Conservation (phyloP, 495 filamentous ascomycete species). For the Xanthoparmelia taractica region DNA sequence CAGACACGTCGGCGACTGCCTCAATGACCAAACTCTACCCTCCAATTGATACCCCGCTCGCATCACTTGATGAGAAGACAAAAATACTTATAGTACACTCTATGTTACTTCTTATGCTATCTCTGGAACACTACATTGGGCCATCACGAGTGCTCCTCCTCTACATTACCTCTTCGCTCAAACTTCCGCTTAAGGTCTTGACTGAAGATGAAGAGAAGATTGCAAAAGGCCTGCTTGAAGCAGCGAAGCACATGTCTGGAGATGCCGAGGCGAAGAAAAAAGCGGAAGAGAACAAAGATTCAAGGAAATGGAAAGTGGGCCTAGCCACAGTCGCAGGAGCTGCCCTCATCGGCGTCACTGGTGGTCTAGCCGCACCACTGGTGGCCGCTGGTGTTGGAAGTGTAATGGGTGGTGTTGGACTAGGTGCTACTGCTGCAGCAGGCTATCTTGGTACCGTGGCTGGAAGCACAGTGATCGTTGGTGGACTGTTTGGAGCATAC, state of each 20-base stretch:
- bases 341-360: slow-evolving; percentile 72
- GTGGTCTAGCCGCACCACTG: slow-evolving; percentile 73
- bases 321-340: slow-evolving; percentile 69
- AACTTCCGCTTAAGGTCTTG: slow-evolving; percentile 54
- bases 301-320: slow-evolving; percentile 72
- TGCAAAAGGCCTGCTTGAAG: slow-evolving; percentile 63
- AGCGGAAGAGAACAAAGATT: slow-evolving; percentile 53
- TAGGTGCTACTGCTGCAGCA: slow-evolving; percentile 71
- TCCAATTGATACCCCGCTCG: slow-evolving; percentile 40
- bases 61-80: slow-evolving; percentile 35
- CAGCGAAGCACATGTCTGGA: slow-evolving; percentile 60
- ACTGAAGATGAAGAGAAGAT: slow-evolving; percentile 66
- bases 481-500: slow-evolving; percentile 81
- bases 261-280: slow-evolving; percentile 60
- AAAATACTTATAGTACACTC: slow-evolving; percentile 47
- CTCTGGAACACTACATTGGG: slow-evolving; percentile 68
- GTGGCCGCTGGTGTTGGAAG: slow-evolving; percentile 75
- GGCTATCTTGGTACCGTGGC: slow-evolving; percentile 68
- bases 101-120: slow-evolving; percentile 65
- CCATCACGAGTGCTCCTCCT: slow-evolving; percentile 69
- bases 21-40: slow-evolving; percentile 40
- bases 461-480: slow-evolving; percentile 66
- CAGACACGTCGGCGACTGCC: slow-evolving; percentile 30
- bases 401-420: slow-evolving; percentile 70
- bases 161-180: slow-evolving; percentile 58